These are phyloP conservation scores for Cutaneotrichosporon curvatum DNA, from an alignment of 1,284 basidiomycete species.

Conservation along the genomic window DNA sequence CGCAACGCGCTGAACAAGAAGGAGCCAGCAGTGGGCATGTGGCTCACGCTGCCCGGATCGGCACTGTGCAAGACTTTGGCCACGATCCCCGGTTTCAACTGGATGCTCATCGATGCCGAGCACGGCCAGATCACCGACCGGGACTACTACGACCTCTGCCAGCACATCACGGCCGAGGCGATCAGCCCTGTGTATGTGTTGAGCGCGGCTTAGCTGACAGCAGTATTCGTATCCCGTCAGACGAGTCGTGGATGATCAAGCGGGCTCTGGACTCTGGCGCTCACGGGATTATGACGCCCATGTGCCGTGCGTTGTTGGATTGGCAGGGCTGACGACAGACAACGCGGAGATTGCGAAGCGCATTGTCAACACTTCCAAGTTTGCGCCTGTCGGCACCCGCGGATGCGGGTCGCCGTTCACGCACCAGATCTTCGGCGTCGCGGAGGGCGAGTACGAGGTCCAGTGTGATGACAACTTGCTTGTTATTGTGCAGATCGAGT, in stretches of 20 bases:
- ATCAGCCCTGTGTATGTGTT: slow-evolving; percentile 26
- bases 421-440: slow-evolving; percentile 31
- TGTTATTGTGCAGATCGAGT: slow-evolving; percentile 39
- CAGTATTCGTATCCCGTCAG: slow-evolving; percentile 29
- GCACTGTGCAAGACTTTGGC: slow-evolving; percentile 14
- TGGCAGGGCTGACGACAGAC: background rate
- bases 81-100: slow-evolving; percentile 22
- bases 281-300: slow-evolving; percentile 35
- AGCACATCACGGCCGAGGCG: slow-evolving; percentile 14
- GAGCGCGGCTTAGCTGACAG: no score
- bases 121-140: slow-evolving; percentile 23
- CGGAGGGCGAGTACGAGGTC: slow-evolving; percentile 28
- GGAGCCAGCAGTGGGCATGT: slow-evolving; percentile 9
- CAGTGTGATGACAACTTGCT: slow-evolving; percentile 32
- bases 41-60: slow-evolving; percentile 9
- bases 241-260: slow-evolving; percentile 36
- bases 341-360: slow-evolving; percentile 15
- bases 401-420: slow-evolving; percentile 36
- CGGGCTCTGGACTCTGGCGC: slow-evolving; percentile 40
- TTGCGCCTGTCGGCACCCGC: slow-evolving; percentile 27
- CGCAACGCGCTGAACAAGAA: slow-evolving; percentile 10
- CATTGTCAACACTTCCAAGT: slow-evolving; percentile 23
- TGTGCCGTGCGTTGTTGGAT: slow-evolving; percentile 18
- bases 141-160: slow-evolving; percentile 16
- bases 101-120: slow-evolving; percentile 23